phyloP scores from a whole-genome alignment of 139 green algal genomes.

The Eudorina sp. region DNA sequence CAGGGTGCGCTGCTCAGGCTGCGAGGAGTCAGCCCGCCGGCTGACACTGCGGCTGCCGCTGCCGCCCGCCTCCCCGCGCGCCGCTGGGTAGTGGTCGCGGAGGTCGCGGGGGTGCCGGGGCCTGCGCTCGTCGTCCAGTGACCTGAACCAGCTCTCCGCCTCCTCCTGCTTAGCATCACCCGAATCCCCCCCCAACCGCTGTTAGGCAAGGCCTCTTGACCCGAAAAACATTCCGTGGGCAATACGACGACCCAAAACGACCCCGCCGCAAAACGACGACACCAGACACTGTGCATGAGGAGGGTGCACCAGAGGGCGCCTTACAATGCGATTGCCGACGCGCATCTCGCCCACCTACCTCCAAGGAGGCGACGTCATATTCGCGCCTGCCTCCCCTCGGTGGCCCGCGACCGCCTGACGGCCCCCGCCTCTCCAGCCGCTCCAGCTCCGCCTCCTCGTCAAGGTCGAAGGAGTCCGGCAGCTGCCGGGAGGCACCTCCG shows the following conservation, averaged over 20 bases:
- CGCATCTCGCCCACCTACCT: not conserved
- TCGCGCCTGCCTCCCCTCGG: not conserved
- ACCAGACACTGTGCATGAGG: too few relatives aligned
- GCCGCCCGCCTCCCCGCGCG: not conserved
- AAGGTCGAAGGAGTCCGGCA: not conserved
- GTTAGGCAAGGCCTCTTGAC: too few relatives aligned
- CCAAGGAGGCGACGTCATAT: not conserved
- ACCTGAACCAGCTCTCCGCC: conserved; percentile 39
- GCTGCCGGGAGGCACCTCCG: not conserved
- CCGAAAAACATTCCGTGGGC: too few relatives aligned
- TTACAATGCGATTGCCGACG: too few relatives aligned
- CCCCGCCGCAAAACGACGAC: too few relatives aligned
- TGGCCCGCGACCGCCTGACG: not conserved
- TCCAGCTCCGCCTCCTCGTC: not conserved
- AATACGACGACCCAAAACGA: too few relatives aligned
- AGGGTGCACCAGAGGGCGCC: too few relatives aligned
- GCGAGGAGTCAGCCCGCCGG: not conserved
- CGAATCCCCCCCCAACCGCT: too few relatives aligned
- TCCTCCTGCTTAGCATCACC: too few relatives aligned
- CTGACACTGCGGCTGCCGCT: not conserved
- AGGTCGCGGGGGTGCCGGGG: not conserved
- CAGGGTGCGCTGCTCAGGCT: not conserved
- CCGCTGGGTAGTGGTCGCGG: too few relatives aligned
- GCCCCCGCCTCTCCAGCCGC: not conserved
- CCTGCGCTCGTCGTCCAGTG: conserved; percentile 1